A percentile compares a stretch with the other conserved stretches of the same genome.
These are phyloP conservation scores for Rosa persica DNA, from an alignment of 306 rosid species.

Conservation along the genomic window DNA sequence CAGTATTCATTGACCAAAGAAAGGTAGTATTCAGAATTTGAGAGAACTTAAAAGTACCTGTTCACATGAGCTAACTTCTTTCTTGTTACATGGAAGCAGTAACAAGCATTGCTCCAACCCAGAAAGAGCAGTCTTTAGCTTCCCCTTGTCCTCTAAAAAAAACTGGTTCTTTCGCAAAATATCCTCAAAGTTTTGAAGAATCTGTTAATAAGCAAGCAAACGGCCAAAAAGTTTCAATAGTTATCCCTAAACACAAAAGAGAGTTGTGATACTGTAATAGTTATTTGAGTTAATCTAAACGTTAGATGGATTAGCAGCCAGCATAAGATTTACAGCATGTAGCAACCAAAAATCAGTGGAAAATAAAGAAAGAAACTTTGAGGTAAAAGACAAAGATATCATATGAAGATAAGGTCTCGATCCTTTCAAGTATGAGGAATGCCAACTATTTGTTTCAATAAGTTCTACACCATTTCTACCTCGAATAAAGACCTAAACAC, in stretches of 20 bases:
- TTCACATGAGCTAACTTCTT: slow-evolving; percentile 46
- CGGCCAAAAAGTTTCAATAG: slow-evolving; percentile 11
- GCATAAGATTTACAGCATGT: background rate
- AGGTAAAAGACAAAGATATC: background rate
- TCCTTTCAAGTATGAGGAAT: background rate
- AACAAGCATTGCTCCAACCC: slow-evolving; percentile 80
- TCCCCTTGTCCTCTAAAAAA: slow-evolving; percentile 68
- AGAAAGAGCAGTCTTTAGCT: slow-evolving; percentile 60
- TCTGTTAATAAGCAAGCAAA: slow-evolving; percentile 48
- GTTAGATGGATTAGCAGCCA: background rate
- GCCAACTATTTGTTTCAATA: background rate
- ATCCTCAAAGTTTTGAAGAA: slow-evolving; percentile 75
- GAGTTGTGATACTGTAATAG: background rate
- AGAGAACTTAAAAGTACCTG: slow-evolving; percentile 42
- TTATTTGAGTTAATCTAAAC: background rate
- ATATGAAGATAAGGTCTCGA: background rate
- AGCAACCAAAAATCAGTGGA: background rate
- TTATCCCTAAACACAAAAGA: background rate
- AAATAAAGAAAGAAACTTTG: background rate
- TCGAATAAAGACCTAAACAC: background rate
- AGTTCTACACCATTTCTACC: background rate
- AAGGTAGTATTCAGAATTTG: slow-evolving; percentile 9
- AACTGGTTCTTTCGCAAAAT: slow-evolving; percentile 66
- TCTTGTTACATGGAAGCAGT: slow-evolving; percentile 70
- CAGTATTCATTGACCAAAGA: background rate